Conservation (phyloP, 2,329 filamentous ascomycete species). For the Nemania diffusa region DNA sequence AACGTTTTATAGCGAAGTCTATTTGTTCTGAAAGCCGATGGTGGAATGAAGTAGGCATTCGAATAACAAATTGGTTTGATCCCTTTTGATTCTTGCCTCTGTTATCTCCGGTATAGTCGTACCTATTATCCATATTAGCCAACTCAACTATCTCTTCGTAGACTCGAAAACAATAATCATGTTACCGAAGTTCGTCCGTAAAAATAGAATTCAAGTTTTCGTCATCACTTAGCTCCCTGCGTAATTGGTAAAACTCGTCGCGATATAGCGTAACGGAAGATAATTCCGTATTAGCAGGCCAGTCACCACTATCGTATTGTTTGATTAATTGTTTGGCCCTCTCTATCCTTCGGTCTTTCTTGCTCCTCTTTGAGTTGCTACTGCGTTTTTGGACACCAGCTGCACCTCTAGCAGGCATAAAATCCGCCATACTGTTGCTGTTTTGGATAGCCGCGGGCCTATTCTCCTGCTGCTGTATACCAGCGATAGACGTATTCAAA, state of each 20-base stretch:
- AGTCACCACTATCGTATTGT: too few relatives aligned
- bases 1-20: neutral
- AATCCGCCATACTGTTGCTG: too few relatives aligned
- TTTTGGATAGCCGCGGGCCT: too few relatives aligned
- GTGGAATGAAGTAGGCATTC: neutral
- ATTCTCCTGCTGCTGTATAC: too few relatives aligned
- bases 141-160: neutral
- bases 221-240: neutral
- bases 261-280: neutral
- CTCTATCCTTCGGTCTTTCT: too few relatives aligned
- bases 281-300: too few relatives aligned
- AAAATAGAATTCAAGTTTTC: neutral
- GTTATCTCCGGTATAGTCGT: slow-evolving; percentile 9
- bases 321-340: too few relatives aligned
- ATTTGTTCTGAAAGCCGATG: neutral
- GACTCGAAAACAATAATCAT: neutral
- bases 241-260: slow-evolving; percentile 7
- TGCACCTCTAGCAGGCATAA: too few relatives aligned
- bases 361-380: too few relatives aligned
- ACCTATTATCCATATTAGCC: neutral
- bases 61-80: neutral
- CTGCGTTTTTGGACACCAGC: too few relatives aligned
- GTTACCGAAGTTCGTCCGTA: neutral
- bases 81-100: neutral
- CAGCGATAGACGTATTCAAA: too few relatives aligned